These are phyloP conservation scores for Polysphondylium violaceum DNA, from an alignment of 78 protist genomes.

Conservation along the genomic window DNA sequence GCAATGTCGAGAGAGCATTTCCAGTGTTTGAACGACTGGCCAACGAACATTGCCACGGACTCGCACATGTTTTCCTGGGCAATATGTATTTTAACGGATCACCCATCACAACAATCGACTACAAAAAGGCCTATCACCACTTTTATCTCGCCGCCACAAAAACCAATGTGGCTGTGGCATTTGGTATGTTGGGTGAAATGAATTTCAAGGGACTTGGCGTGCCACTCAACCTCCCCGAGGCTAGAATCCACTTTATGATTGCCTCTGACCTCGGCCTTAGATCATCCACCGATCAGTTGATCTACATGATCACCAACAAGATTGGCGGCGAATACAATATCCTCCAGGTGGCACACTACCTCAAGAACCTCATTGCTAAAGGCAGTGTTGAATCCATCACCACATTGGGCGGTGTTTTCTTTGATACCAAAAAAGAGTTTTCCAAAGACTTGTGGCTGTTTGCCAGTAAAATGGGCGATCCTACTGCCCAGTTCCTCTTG, in stretches of 20 bases:
- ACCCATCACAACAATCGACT: not conserved
- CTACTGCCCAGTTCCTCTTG: slow-evolving; percentile 20
- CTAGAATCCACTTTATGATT: not conserved
- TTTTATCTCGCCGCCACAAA: not conserved
- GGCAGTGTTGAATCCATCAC: not conserved
- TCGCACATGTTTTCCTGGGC: slow-evolving; percentile 31
- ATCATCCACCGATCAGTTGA: slow-evolving; percentile 40
- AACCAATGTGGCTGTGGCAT: slow-evolving; percentile 25
- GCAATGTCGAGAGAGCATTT: not conserved
- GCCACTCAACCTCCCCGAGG: not conserved
- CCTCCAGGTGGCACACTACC: not conserved
- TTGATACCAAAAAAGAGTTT: not conserved
- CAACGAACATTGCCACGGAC: not conserved
- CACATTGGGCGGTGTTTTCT: slow-evolving; percentile 13
- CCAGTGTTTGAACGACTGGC: not conserved
- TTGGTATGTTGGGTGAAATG: slow-evolving; percentile 68
- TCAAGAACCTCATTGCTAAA: not conserved
- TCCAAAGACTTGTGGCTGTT: not conserved
- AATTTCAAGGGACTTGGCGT: not conserved
- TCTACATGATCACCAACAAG: slow-evolving; percentile 11
- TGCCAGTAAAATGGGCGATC: slow-evolving; percentile 30
- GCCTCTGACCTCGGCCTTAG: slow-evolving; percentile 15
- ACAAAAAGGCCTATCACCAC: not conserved
- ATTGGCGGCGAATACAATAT: not conserved
- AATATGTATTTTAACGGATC: slow-evolving; percentile 34